These are phyloP conservation scores for Wickerhamomyces alni DNA, from an alignment of 805 yeast species.

Conservation along the genomic window DNA sequence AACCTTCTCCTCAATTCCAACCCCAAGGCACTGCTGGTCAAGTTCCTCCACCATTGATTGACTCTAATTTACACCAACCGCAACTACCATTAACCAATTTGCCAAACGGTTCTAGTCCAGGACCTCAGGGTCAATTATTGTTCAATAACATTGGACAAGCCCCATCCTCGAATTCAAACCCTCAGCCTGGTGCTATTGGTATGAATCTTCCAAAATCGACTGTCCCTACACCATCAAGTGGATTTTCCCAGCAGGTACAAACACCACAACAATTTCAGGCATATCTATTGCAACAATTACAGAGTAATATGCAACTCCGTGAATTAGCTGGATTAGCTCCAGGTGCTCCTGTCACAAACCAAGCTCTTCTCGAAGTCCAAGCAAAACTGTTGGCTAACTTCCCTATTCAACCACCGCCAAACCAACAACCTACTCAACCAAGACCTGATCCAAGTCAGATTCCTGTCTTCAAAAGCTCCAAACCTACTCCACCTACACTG, in stretches of 20 bases:
- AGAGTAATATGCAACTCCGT: neutral
- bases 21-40: constrained; percentile 4
- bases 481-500: neutral
- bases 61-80: neutral
- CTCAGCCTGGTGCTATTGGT: neutral
- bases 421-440: neutral
- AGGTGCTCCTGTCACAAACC: neutral
- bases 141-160: neutral
- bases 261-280: neutral
- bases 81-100: constrained; percentile 1
- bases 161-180: neutral
- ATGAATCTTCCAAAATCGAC: neutral
- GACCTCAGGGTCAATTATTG: constrained; percentile 3
- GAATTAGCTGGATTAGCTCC: neutral
- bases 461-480: constrained; percentile 5
- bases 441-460: constrained; percentile 2
- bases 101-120: neutral
- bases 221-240: neutral
- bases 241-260: neutral
- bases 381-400: neutral
- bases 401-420: neutral
- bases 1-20: constrained; percentile 4
- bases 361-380: constrained; percentile 3
- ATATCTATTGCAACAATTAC: constrained; percentile 2
- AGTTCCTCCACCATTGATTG: neutral